Evolutionary conservation across 2,329 filamentous ascomycete species (phyloP).

Genomic region (Aspergillus tubingensis): DNA sequence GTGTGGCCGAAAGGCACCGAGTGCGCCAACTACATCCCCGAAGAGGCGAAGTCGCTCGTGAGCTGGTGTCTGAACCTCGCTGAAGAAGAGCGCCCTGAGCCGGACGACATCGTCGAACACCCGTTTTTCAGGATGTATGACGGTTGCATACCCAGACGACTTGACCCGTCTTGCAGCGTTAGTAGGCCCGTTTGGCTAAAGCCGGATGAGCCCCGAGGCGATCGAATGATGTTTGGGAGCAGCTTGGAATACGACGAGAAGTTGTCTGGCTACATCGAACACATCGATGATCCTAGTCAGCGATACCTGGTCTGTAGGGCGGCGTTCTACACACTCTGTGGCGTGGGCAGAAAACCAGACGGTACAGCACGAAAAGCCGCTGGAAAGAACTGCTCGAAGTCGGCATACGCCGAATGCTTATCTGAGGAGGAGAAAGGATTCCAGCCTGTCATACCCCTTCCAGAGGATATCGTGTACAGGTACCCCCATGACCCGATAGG

Average conservation of each 20-base stretch:
- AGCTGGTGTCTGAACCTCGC: conserved; percentile 50
- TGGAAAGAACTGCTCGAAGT: conserved; percentile 49
- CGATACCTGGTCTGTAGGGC: conserved; percentile 44
- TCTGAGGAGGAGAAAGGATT: conserved; percentile 49
- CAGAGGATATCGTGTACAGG: conserved; percentile 48
- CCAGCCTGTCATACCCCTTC: conserved; percentile 49
- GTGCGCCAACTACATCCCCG: conserved; percentile 48
- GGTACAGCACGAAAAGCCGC: conserved; percentile 45
- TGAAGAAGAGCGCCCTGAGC: conserved; percentile 51
- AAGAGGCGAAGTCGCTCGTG: conserved; percentile 52
- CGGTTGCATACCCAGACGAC: conserved; percentile 48
- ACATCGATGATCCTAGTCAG: conserved; percentile 39
- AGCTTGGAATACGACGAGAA: conserved; percentile 47
- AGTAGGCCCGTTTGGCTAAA: conserved; percentile 48
- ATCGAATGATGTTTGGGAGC: conserved; percentile 46
- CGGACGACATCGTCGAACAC: conserved; percentile 53
- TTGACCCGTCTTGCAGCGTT: conserved; percentile 43
- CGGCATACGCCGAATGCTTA: conserved; percentile 49
- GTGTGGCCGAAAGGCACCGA: conserved; percentile 51
- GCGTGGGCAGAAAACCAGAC: conserved; percentile 46
- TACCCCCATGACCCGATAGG: conserved; percentile 44
- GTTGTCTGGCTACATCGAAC: conserved; percentile 37
- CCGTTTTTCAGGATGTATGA: conserved; percentile 53
- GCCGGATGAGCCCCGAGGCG: conserved; percentile 48
- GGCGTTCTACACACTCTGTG: conserved; percentile 48